These are phyloP conservation scores for Cyberlindnera galapagoensis DNA, from an alignment of 805 yeast species.

Conservation along the genomic window DNA sequence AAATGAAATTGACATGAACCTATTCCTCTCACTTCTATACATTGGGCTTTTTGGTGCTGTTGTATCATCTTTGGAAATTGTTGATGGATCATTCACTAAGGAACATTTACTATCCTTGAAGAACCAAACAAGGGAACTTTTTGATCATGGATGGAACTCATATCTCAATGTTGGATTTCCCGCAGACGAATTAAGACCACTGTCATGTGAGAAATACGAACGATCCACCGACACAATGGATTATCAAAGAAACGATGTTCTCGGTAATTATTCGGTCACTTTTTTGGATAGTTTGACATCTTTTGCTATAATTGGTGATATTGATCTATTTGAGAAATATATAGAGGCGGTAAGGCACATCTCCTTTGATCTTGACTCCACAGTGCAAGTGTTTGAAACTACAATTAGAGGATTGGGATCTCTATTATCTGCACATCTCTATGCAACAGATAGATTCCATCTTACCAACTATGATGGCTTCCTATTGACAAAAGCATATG, in stretches of 20 bases:
- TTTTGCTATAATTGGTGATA: slow-evolving; percentile 64
- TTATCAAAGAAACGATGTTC: slow-evolving; percentile 65
- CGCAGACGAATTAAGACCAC: slow-evolving; percentile 72
- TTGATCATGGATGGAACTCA: slow-evolving; percentile 68
- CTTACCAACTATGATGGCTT: slow-evolving; percentile 58
- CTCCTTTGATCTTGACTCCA: slow-evolving; percentile 36
- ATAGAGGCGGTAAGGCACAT: slow-evolving; percentile 26
- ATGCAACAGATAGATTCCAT: slow-evolving; percentile 36
- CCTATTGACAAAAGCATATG: slow-evolving; percentile 63
- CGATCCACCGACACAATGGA: slow-evolving; percentile 54
- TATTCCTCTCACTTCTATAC: too few species aligned
- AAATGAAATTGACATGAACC: too few species aligned
- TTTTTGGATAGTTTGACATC: slow-evolving; percentile 77
- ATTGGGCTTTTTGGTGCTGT: too few species aligned
- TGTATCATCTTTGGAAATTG: too few species aligned
- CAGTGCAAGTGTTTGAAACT: slow-evolving; percentile 84
- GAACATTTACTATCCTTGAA: slow-evolving; percentile 26
- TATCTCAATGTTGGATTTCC: slow-evolving; percentile 73
- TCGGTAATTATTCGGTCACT: slow-evolving; percentile 80
- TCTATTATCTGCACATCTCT: slow-evolving; percentile 69
- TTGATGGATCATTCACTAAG: slow-evolving; percentile 17
- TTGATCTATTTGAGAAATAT: slow-evolving; percentile 43
- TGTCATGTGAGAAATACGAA: slow-evolving; percentile 61
- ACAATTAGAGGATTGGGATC: slow-evolving; percentile 83
- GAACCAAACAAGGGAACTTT: slow-evolving; percentile 47